Percentiles rank a stretch among this genome's conserved stretches.
Conservation (phyloP, 2,329 filamentous ascomycete genomes). For the Trichoderma sp. region DNA sequence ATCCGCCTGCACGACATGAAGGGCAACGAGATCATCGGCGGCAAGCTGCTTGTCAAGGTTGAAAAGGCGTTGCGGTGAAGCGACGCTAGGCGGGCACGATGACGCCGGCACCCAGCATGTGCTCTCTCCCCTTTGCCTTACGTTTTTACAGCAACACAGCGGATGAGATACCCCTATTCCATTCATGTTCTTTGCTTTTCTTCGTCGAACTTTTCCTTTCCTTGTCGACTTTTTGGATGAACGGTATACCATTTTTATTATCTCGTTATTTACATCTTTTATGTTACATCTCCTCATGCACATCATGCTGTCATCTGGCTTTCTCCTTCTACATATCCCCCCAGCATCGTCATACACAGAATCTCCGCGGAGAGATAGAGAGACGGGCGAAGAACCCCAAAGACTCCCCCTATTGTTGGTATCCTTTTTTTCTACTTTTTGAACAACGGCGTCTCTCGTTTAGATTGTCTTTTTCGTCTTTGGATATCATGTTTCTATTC, state of each 20-base stretch:
- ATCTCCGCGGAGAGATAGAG: too few species aligned
- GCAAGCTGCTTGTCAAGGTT: slow-evolving; percentile 56
- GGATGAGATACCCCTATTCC: neutral
- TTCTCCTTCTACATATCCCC: too few species aligned
- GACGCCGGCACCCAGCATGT: neutral
- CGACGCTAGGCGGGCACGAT: neutral
- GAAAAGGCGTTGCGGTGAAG: slow-evolving; percentile 49
- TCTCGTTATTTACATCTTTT: too few species aligned
- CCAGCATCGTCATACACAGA: too few species aligned
- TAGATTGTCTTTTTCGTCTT: neutral
- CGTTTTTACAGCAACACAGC: too few species aligned
- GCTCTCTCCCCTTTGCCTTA: neutral
- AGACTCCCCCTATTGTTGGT: too few species aligned
- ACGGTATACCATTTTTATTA: neutral
- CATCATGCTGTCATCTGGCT: too few species aligned
- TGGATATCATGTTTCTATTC: too few species aligned
- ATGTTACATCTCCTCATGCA: too few species aligned
- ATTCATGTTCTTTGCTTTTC: neutral
- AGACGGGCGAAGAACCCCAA: too few species aligned
- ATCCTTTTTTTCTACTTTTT: neutral
- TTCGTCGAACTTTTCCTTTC: neutral
- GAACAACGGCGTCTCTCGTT: slow-evolving; percentile 17
- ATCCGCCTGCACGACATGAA: slow-evolving; percentile 52
- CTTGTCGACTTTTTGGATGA: neutral
- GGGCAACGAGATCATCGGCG: slow-evolving; percentile 49